These are phyloP conservation scores for Petrea volubilis DNA, from an alignment of 257 asterid genomes.

Conservation along the genomic window DNA sequence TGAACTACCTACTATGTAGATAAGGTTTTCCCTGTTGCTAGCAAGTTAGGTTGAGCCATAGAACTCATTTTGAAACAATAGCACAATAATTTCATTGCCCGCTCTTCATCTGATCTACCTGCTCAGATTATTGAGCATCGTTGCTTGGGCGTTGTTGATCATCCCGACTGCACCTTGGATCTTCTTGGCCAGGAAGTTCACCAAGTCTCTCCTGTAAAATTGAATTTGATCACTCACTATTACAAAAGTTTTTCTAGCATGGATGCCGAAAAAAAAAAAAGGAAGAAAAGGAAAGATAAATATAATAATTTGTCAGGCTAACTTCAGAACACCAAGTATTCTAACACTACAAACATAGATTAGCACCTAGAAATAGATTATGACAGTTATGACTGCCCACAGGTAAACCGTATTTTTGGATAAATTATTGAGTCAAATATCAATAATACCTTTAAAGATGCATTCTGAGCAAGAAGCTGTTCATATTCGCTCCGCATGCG, in stretches of 20 bases:
- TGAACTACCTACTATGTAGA: slow-evolving; percentile 51
- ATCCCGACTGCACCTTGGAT: slow-evolving; percentile 60
- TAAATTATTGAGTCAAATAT: neutral
- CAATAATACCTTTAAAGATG: slow-evolving; percentile 79
- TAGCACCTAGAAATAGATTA: neutral
- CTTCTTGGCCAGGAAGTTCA: slow-evolving; percentile 63
- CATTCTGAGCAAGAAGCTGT: slow-evolving; percentile 75
- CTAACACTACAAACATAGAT: neutral
- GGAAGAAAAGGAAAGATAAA: neutral
- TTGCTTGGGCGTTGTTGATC: slow-evolving; percentile 38
- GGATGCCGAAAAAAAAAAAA: too few species aligned
- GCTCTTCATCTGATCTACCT: slow-evolving; percentile 21
- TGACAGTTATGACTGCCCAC: neutral
- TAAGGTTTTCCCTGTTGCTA: slow-evolving; percentile 34
- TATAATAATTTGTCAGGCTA: neutral
- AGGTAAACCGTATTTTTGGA: neutral
- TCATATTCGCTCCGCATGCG: slow-evolving; percentile 75
- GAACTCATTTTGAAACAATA: slow-evolving; percentile 31
- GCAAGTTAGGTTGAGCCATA: slow-evolving; percentile 54
- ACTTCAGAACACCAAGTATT: neutral
- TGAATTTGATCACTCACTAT: neutral
- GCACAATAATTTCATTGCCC: slow-evolving; percentile 35
- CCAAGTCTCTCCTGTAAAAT: slow-evolving; percentile 75
- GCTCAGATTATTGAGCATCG: slow-evolving; percentile 34
- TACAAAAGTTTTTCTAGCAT: too few species aligned